These are phyloP conservation scores for Globisporangium cystogenes DNA, from an alignment of 352 stramenopile genomes.

Conservation along the genomic window DNA sequence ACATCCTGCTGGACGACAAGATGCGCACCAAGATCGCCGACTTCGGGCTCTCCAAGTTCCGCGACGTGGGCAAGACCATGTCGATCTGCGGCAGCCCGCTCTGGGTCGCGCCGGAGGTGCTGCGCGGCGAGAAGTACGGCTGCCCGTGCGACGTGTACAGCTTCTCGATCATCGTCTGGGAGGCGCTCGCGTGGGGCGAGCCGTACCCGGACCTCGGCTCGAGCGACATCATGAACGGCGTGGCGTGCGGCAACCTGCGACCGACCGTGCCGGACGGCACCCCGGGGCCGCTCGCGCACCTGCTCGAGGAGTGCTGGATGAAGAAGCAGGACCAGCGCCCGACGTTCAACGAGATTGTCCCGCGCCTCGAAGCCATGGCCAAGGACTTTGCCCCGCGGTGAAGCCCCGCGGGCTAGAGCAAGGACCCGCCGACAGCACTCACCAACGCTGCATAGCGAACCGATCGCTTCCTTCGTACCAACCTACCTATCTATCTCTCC, in stretches of 20 bases:
- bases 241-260: constrained; percentile 65
- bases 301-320: constrained; percentile 81
- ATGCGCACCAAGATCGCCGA: constrained; percentile 84
- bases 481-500: background rate
- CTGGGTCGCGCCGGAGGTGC: constrained; percentile 77
- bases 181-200: constrained; percentile 72
- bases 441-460: background rate
- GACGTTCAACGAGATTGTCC: constrained; percentile 80
- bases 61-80: constrained; percentile 84
- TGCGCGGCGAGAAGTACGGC: constrained; percentile 78
- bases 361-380: constrained; percentile 69
- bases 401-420: background rate
- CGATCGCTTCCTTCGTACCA: background rate
- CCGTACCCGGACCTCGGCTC: constrained; percentile 75
- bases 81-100: constrained; percentile 79
- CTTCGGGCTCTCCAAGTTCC: constrained; percentile 82
- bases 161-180: constrained; percentile 90
- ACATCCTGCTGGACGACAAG: constrained; percentile 76
- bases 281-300: constrained; percentile 33
- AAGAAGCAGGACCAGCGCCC: constrained; percentile 79
- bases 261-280: constrained; percentile 71
- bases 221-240: constrained; percentile 85
- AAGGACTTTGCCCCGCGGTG: constrained; percentile 51
- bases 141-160: constrained; percentile 81
- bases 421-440: background rate